Conservation (phyloP, 768 basidiomycete species). For the Fomitopsis pulvina region DNA sequence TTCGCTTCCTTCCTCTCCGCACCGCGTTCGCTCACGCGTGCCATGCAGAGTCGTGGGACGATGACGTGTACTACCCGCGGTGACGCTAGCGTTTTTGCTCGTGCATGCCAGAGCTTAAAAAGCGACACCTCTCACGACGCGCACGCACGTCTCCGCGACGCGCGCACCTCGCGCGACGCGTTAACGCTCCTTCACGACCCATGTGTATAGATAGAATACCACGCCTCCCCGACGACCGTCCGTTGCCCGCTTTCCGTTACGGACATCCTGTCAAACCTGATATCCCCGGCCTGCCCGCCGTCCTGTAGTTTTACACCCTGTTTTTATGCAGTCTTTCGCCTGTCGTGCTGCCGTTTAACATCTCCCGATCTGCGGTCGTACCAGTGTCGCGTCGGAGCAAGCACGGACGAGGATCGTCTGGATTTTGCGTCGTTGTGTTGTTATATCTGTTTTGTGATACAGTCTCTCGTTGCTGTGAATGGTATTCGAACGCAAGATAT, state of each 20-base stretch:
- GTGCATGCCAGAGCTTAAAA: not conserved
- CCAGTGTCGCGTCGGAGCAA: too few relatives aligned
- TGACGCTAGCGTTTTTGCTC: conserved; percentile 9
- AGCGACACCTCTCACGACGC: not conserved
- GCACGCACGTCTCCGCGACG: not conserved
- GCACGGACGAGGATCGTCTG: too few relatives aligned
- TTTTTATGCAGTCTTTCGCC: too few relatives aligned
- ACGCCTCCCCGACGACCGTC: too few relatives aligned
- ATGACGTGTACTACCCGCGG: conserved; percentile 38
- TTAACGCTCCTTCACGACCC: not conserved
- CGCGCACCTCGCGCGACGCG: not conserved
- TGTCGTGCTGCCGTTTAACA: too few relatives aligned
- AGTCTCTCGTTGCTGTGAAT: not conserved
- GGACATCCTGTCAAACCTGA: too few relatives aligned
- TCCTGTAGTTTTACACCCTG: too few relatives aligned
- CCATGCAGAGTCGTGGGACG: conserved; percentile 37
- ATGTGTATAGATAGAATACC: not conserved
- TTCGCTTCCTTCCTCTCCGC: not conserved
- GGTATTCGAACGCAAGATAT: not conserved
- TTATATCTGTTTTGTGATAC: not conserved
- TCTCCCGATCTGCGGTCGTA: too few relatives aligned
- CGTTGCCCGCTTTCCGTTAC: too few relatives aligned
- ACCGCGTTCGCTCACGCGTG: not conserved
- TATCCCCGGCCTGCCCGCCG: too few relatives aligned
- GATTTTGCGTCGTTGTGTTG: not conserved